Evolutionary conservation across 2,329 filamentous ascomycete genomes (phyloP).

Genomic region (Botrytis hyacinthi): DNA sequence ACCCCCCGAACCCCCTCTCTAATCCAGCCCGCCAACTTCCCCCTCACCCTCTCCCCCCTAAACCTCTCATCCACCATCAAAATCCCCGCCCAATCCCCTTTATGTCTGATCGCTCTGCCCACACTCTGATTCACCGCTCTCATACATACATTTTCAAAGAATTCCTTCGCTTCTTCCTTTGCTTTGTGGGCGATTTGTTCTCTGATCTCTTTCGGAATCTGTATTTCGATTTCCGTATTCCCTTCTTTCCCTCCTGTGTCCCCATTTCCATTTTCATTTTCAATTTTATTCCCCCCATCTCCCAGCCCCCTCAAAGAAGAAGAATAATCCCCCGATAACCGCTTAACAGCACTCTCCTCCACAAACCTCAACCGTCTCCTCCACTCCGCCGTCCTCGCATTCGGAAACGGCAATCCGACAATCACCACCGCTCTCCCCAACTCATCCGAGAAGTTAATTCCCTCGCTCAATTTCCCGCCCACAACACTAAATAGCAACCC

Average conservation of each 20-base stretch:
- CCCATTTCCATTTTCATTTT: too few relatives aligned
- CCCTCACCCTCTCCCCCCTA: conserved; percentile 66
- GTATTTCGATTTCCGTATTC: background rate
- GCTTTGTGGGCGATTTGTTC: conserved; percentile 41
- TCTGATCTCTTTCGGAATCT: conserved; percentile 16
- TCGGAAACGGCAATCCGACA: conserved; percentile 91
- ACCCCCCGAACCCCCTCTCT: conserved; percentile 61
- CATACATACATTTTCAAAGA: conserved; percentile 96
- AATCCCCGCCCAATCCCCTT: conserved; percentile 85
- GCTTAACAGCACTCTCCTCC: conserved; percentile 54
- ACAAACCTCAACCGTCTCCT: conserved; percentile 88
- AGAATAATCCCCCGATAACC: too few relatives aligned
- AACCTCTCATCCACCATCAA: conserved; percentile 81
- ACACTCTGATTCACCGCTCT: conserved; percentile 96
- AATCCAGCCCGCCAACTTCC: conserved; percentile 90
- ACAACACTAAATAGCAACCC: conserved; percentile 87
- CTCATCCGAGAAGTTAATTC: conserved; percentile 94
- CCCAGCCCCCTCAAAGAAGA: too few relatives aligned
- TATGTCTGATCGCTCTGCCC: conserved; percentile 85
- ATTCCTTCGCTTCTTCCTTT: conserved; percentile 67
- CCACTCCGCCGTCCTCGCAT: conserved; percentile 86
- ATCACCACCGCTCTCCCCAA: conserved; percentile 87
- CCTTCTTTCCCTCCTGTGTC: too few relatives aligned
- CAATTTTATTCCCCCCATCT: background rate
- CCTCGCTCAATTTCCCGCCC: conserved; percentile 91